A percentile compares a stretch with the other conserved stretches of the same genome.
phyloP scores from a whole-genome alignment of 1,284 basidiomycete genomes.

The Rhodofomes roseus region DNA sequence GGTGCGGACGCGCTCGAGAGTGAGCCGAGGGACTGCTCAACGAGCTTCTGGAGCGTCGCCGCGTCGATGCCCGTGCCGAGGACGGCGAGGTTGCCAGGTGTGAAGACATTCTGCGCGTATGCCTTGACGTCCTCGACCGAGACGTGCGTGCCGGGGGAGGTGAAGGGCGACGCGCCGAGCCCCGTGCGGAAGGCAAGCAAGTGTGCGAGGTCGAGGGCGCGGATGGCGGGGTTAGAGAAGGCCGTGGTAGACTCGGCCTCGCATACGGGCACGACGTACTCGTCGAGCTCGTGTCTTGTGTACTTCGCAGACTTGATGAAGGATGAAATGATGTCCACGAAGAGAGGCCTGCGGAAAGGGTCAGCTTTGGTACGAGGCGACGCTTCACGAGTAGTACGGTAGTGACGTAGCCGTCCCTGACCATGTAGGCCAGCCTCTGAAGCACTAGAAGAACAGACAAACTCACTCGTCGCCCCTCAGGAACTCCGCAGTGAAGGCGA shows the following conservation, averaged over 20 bases:
- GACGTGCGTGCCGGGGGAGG: conserved; percentile 64
- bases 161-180: conserved; percentile 86
- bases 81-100: conserved; percentile 78
- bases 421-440: not conserved
- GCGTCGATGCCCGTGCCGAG: conserved; percentile 84
- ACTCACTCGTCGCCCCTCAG: conserved; percentile 95
- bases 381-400: no score
- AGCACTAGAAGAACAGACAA: not conserved
- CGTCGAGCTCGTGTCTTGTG: conserved; percentile 81
- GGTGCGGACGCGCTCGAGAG: conserved; percentile 39
- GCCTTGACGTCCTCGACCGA: conserved; percentile 67
- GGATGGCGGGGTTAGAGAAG: conserved; percentile 55
- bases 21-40: conserved; percentile 64
- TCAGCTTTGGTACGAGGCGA: not conserved
- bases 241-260: conserved; percentile 68
- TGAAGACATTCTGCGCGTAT: conserved; percentile 72
- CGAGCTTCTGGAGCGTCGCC: conserved; percentile 64
- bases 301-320: conserved; percentile 82
- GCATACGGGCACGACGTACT: conserved; percentile 80
- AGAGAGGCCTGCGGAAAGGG: conserved; percentile 63
- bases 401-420: not conserved
- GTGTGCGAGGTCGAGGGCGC: conserved; percentile 83
- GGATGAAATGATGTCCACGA: conserved; percentile 83
- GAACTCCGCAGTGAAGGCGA: conserved; percentile 90
- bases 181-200: conserved; percentile 87